phyloP scores from a whole-genome alignment of 768 basidiomycete genomes.

The Leccinellum rugosiceps region DNA sequence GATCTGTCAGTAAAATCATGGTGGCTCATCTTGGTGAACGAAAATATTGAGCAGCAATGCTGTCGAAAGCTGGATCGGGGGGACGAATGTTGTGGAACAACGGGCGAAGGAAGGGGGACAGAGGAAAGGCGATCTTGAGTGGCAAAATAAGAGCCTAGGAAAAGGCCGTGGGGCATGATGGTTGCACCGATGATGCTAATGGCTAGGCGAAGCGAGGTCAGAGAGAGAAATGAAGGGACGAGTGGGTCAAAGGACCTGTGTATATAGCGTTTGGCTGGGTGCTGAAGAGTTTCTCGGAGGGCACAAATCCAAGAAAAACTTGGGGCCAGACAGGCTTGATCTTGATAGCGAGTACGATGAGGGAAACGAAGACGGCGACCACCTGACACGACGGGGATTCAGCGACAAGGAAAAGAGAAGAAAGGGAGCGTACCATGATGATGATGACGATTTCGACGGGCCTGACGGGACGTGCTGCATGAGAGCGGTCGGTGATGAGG shows the following conservation, averaged over 20 bases:
- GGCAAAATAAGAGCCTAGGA: slow-evolving; percentile 38
- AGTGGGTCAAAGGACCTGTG: slow-evolving; percentile 26
- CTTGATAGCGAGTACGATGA: slow-evolving; percentile 41
- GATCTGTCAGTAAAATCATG: slow-evolving; percentile 3
- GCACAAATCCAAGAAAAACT: slow-evolving; percentile 41
- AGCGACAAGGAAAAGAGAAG: not conserved
- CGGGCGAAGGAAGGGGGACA: slow-evolving; percentile 30
- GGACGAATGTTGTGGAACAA: not conserved
- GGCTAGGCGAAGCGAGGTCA: slow-evolving; percentile 23
- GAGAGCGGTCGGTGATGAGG: slow-evolving; percentile 36
- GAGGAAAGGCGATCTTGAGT: slow-evolving; percentile 22
- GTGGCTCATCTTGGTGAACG: slow-evolving; percentile 1
- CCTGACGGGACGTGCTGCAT: slow-evolving; percentile 32
- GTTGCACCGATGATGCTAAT: slow-evolving; percentile 48
- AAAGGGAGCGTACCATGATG: slow-evolving; percentile 25
- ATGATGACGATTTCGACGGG: slow-evolving; percentile 39
- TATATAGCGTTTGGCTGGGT: slow-evolving; percentile 36
- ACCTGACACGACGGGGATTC: slow-evolving; percentile 20
- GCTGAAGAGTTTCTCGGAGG: slow-evolving; percentile 31
- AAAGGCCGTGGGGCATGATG: slow-evolving; percentile 59
- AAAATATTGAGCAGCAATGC: slow-evolving; percentile 5
- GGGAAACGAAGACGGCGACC: slow-evolving; percentile 23
- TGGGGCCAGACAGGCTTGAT: slow-evolving; percentile 40
- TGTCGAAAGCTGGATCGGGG: not conserved
- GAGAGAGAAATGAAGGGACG: slow-evolving; percentile 6